Conservation (phyloP, 2,329 filamentous ascomycete species). For the Tympanopsis confertula region DNA sequence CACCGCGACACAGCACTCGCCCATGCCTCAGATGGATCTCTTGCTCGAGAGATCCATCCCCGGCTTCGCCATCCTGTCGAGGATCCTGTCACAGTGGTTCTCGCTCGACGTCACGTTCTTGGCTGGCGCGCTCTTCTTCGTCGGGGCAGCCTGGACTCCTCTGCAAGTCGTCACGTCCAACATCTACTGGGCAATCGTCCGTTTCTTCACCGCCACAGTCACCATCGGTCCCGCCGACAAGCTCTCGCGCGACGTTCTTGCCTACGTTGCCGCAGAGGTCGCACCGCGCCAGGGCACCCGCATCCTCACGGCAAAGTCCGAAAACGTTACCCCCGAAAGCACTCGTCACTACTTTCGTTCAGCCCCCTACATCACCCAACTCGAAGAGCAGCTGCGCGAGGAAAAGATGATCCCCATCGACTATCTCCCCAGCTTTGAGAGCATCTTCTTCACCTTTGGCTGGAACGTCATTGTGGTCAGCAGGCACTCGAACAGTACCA, state of each 20-base stretch:
- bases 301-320: slow-evolving; percentile 20
- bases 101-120: slow-evolving; percentile 19
- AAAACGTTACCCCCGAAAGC: too few species aligned
- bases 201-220: slow-evolving; percentile 23
- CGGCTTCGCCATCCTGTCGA: slow-evolving; percentile 14
- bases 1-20: too few species aligned
- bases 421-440: too few species aligned
- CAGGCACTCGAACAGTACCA: too few species aligned
- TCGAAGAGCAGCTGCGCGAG: too few species aligned
- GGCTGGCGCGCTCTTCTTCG: slow-evolving; percentile 17
- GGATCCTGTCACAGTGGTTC: slow-evolving; percentile 20
- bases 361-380: too few species aligned
- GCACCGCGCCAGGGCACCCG: slow-evolving; percentile 15
- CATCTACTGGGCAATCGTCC: slow-evolving; percentile 21
- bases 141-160: slow-evolving; percentile 18
- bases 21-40: too few species aligned
- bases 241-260: slow-evolving; percentile 23
- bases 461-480: too few species aligned
- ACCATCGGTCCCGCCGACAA: slow-evolving; percentile 21
- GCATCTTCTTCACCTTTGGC: too few species aligned
- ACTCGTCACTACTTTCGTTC: too few species aligned
- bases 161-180: slow-evolving; percentile 14
- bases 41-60: too few species aligned
- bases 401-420: too few species aligned
- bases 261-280: slow-evolving; percentile 22